Percentiles rank a stretch among this genome's conserved stretches.
Evolutionary conservation across 129 eudicot genomes (phyloP).

Genomic region (Calendula officinalis): DNA sequence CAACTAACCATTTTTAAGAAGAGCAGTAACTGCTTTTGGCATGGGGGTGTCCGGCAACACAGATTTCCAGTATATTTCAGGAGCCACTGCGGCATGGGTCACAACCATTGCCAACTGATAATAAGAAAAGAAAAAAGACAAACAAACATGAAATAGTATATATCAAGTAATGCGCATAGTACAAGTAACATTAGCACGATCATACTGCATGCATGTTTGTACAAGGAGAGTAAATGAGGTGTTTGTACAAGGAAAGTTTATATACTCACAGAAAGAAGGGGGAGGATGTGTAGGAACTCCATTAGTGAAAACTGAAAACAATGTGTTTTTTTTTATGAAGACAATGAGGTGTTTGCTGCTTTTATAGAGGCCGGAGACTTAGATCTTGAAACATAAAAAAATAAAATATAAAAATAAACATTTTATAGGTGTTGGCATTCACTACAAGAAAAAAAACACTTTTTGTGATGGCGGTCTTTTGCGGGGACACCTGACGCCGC

Average conservation of each 20-base stretch:
- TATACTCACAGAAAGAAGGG: conserved; percentile 46
- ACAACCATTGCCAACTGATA: conserved; percentile 40
- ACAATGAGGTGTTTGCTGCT: not conserved
- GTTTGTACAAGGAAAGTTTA: too few relatives aligned
- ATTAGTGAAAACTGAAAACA: conserved; percentile 17
- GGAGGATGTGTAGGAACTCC: conserved; percentile 38
- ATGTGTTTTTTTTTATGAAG: conserved; percentile 8
- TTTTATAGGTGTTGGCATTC: too few relatives aligned
- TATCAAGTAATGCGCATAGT: conserved; percentile 4
- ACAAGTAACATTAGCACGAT: not conserved
- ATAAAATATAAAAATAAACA: too few relatives aligned
- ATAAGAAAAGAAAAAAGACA: not conserved
- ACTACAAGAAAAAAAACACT: too few relatives aligned
- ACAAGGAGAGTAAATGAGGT: not conserved
- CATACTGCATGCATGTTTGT: conserved; percentile 21
- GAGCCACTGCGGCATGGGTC: conserved; percentile 42
- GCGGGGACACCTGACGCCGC: too few relatives aligned
- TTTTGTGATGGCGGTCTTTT: too few relatives aligned
- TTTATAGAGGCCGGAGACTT: conserved; percentile 19
- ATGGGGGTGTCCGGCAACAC: conserved; percentile 52
- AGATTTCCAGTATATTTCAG: conserved; percentile 62
- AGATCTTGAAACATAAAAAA: not conserved
- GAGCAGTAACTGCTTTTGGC: conserved; percentile 59
- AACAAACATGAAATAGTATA: not conserved
- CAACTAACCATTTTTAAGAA: conserved; percentile 25